Percentiles rank a stretch among this genome's conserved stretches.
Conservation (phyloP, 192 early-diverging fungal genomes). For the Rhizophagus prolifer region DNA sequence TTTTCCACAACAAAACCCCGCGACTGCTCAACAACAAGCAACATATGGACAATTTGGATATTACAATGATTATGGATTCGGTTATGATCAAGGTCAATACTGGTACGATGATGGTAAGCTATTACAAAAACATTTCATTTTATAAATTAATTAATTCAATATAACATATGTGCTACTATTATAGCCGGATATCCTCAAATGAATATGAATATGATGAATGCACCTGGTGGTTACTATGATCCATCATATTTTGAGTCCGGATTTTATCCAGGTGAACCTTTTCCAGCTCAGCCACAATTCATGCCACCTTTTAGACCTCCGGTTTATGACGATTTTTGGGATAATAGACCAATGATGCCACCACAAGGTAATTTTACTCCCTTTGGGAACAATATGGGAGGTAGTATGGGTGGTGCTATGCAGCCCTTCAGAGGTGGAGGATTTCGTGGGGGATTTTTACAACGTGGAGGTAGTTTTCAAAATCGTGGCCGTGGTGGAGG, state of each 20-base stretch:
- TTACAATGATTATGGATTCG: slow-evolving; percentile 28
- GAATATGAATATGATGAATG: slow-evolving; percentile 24
- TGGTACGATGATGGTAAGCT: slow-evolving; percentile 28
- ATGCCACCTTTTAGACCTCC: slow-evolving; percentile 19
- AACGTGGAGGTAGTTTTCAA: background rate
- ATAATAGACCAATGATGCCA: slow-evolving; percentile 13
- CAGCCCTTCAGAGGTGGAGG: slow-evolving; percentile 15
- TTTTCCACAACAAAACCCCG: background rate
- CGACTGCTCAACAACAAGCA: slow-evolving; percentile 8
- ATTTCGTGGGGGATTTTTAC: background rate
- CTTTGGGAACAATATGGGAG: slow-evolving; percentile 19
- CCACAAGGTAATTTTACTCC: slow-evolving; percentile 13
- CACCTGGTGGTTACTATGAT: slow-evolving; percentile 5
- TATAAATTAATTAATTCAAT: background rate
- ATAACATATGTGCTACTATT: too few species aligned
- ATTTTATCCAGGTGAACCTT: slow-evolving; percentile 16
- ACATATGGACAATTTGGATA: slow-evolving; percentile 21
- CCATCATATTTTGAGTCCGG: slow-evolving; percentile 24
- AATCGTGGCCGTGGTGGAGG: background rate
- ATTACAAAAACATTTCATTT: background rate
- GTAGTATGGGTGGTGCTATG: slow-evolving; percentile 4
- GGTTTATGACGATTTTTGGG: slow-evolving; percentile 24
- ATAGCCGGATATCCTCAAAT: slow-evolving; percentile 11
- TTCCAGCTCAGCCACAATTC: slow-evolving; percentile 15
- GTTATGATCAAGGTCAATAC: slow-evolving; percentile 25